These are phyloP conservation scores for Lepidium sativum DNA, from an alignment of 345 rosid genomes.

Conservation along the genomic window DNA sequence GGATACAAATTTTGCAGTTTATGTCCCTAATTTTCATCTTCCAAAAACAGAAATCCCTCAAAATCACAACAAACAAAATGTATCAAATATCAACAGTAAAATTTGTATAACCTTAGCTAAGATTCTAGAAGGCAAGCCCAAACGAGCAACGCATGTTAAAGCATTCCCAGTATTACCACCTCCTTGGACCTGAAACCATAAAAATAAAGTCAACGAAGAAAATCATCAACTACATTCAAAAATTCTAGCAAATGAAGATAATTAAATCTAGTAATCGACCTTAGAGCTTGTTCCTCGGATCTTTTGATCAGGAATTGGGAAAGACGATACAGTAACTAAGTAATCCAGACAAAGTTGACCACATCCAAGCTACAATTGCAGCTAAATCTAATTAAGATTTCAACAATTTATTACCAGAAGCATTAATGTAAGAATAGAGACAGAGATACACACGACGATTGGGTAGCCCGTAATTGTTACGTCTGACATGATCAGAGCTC, in stretches of 20 bases:
- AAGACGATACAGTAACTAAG: conserved; percentile 70
- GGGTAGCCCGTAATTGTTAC: background rate
- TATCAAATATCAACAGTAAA: background rate
- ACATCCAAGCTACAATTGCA: conserved; percentile 51
- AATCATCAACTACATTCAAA: background rate
- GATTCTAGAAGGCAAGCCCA: conserved; percentile 48
- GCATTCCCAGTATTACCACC: conserved; percentile 70
- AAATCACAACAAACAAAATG: background rate
- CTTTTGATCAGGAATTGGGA: conserved; percentile 76
- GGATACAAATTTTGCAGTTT: background rate
- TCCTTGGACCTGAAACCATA: conserved; percentile 47
- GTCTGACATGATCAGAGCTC: conserved; percentile 32
- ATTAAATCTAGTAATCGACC: conserved; percentile 17
- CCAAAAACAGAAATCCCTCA: background rate
- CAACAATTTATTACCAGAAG: background rate
- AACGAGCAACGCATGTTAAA: conserved; percentile 49
- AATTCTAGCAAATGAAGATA: background rate
- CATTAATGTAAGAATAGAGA: conserved; percentile 1
- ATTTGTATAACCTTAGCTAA: conserved; percentile 42
- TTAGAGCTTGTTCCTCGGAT: conserved; percentile 61
- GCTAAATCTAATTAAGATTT: background rate
- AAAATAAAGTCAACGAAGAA: background rate
- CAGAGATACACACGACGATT: conserved; percentile 21
- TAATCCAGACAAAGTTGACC: conserved; percentile 59
- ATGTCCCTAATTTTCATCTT: background rate